A percentile compares a stretch with the other conserved stretches of the same genome.
These are phyloP conservation scores for Stipa capillata DNA, from an alignment of 176 grass and related monocot species.

Conservation along the genomic window DNA sequence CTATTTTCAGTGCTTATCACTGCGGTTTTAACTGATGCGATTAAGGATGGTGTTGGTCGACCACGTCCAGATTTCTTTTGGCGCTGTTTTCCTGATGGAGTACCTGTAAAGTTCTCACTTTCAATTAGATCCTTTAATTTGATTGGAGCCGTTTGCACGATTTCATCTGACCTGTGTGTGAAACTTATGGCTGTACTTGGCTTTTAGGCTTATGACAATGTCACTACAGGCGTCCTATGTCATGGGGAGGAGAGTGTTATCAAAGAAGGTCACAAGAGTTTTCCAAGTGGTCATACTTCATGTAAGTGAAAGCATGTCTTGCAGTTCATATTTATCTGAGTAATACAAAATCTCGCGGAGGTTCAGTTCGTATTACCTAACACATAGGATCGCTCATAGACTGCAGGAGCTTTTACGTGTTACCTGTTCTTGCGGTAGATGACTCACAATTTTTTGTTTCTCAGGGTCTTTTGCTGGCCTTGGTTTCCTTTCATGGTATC, in stretches of 20 bases:
- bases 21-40: conserved; percentile 70
- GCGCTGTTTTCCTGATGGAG: conserved; percentile 76
- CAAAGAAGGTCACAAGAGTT: conserved; percentile 86
- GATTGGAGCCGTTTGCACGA: background rate
- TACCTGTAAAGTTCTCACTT: conserved; percentile 23
- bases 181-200: background rate
- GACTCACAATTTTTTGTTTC: conserved; percentile 16
- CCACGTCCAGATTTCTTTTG: conserved; percentile 84
- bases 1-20: conserved; percentile 74
- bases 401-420: background rate
- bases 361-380: background rate
- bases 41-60: conserved; percentile 72
- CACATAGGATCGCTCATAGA: background rate
- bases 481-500: conserved; percentile 66
- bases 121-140: background rate
- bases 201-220: conserved; percentile 44
- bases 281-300: conserved; percentile 74
- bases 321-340: conserved; percentile 1
- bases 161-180: background rate
- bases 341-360: background rate
- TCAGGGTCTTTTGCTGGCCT: conserved; percentile 84
- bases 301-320: conserved; percentile 37
- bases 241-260: conserved; percentile 65
- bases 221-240: conserved; percentile 51
- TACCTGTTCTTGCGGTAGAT: background rate